phyloP scores from a whole-genome alignment of 2,329 filamentous ascomycete species.

The Epicoccum nigrum region DNA sequence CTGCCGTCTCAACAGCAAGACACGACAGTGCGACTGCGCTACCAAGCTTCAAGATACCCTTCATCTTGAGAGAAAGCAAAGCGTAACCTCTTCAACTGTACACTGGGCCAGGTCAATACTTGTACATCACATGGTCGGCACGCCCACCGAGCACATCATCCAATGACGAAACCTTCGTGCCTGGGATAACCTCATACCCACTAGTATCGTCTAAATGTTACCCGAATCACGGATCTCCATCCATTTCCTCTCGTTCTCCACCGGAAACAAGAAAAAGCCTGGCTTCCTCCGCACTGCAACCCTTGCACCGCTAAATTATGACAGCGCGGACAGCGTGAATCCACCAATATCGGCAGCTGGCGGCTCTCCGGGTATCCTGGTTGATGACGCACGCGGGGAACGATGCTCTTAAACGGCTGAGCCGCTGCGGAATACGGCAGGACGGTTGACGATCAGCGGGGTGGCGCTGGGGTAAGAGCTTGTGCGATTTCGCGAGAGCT shows the following conservation, averaged over 20 bases:
- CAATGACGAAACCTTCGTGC: slow-evolving; percentile 7
- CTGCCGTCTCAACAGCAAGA: slow-evolving; percentile 54
- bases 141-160: slow-evolving; percentile 1
- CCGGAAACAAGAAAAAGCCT: slow-evolving; percentile 1
- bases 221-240: slow-evolving; percentile 14
- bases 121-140: slow-evolving; percentile 9
- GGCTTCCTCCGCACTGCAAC: slow-evolving; percentile 7
- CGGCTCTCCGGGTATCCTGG: neutral
- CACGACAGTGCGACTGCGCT: slow-evolving; percentile 40
- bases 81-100: neutral
- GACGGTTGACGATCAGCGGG: slow-evolving; percentile 23
- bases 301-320: slow-evolving; percentile 12
- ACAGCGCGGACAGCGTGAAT: neutral
- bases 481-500: slow-evolving; percentile 25
- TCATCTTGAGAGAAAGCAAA: slow-evolving; percentile 23
- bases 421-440: slow-evolving; percentile 18
- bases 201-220: slow-evolving; percentile 16
- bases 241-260: slow-evolving; percentile 10
- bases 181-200: slow-evolving; percentile 18
- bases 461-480: slow-evolving; percentile 20
- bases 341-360: slow-evolving; percentile 17
- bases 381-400: slow-evolving; percentile 18
- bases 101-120: slow-evolving; percentile 5
- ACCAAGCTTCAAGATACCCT: slow-evolving; percentile 23
- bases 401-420: slow-evolving; percentile 14